These are phyloP conservation scores for Fragaria nilgerrensis DNA, from an alignment of 306 rosid species.

Conservation along the genomic window DNA sequence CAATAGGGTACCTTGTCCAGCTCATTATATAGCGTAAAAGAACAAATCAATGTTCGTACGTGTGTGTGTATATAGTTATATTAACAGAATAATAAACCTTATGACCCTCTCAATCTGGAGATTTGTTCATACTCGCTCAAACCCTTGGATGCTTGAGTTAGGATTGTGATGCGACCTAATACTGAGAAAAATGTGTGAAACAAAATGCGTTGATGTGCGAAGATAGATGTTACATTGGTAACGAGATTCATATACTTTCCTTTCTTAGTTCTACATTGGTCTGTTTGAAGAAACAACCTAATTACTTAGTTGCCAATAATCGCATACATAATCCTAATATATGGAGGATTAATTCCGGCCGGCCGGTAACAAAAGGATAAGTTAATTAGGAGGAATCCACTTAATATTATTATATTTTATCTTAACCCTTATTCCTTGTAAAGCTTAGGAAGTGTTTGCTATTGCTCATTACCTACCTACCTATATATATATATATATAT, in stretches of 20 bases:
- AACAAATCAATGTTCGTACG: neutral
- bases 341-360: neutral
- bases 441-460: neutral
- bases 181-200: neutral
- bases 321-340: neutral
- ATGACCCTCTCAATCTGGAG: neutral
- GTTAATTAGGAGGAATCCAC: neutral
- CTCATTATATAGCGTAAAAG: neutral
- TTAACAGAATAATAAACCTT: neutral
- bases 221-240: neutral
- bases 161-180: slow-evolving; percentile 2
- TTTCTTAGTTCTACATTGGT: neutral
- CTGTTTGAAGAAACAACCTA: neutral
- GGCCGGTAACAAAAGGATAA: neutral
- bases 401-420: neutral
- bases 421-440: neutral
- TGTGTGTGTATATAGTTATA: neutral
- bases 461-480: neutral
- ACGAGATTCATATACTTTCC: neutral
- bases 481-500: too few relatives aligned
- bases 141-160: neutral
- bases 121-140: neutral
- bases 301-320: neutral
- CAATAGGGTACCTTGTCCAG: neutral
- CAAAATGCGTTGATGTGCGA: neutral